Conservation (phyloP, 169 alveolate species). For the Eimeria acervulina region DNA sequence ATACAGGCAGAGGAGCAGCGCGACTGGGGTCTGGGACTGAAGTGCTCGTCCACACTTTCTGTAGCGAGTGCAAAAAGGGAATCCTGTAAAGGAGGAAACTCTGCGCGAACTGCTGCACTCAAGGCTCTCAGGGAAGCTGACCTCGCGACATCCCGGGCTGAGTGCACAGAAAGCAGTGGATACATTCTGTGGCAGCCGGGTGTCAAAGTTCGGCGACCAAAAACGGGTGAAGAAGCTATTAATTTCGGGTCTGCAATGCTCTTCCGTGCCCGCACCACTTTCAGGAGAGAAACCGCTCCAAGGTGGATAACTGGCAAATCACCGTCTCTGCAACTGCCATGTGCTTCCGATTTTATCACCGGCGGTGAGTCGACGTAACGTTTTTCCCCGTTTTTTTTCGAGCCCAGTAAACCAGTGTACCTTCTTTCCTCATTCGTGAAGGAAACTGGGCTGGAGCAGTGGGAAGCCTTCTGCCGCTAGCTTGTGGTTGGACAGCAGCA, state of each 20-base stretch:
- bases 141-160: slow-evolving; percentile 60
- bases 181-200: slow-evolving; percentile 83
- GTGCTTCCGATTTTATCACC: slow-evolving; percentile 39
- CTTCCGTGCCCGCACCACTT: slow-evolving; percentile 25
- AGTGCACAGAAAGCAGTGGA: slow-evolving; percentile 29
- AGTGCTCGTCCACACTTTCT: background rate
- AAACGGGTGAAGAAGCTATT: slow-evolving; percentile 73
- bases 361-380: slow-evolving; percentile 43
- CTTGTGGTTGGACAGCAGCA: background rate
- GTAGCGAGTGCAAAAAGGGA: background rate
- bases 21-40: background rate
- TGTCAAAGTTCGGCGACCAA: slow-evolving; percentile 60
- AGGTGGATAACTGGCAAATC: background rate
- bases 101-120: background rate
- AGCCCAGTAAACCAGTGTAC: background rate
- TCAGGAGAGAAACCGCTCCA: background rate
- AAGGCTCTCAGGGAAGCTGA: slow-evolving; percentile 21
- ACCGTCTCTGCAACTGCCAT: background rate
- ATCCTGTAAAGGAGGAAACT: background rate
- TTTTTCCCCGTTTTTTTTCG: background rate
- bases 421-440: no score
- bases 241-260: slow-evolving; percentile 78
- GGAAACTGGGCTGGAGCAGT: background rate
- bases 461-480: background rate
- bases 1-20: background rate